Conservation (phyloP, 805 yeast species). For the Sugiyamaella smithiae region DNA sequence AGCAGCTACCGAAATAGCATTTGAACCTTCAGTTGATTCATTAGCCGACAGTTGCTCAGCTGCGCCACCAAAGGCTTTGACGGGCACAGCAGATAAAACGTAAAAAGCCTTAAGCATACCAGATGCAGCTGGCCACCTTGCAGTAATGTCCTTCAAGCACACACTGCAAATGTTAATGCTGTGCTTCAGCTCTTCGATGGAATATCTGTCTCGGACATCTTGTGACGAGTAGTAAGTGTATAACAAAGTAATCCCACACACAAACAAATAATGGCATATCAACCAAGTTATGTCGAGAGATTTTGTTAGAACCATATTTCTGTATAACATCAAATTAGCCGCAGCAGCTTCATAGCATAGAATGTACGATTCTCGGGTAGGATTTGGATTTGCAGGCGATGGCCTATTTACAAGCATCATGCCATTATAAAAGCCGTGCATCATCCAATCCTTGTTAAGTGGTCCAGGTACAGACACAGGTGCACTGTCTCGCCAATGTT, state of each 20-base stretch:
- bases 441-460: slow-evolving; percentile 12
- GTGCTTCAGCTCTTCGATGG: slow-evolving; percentile 3
- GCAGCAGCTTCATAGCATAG: slow-evolving; percentile 15
- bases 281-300: slow-evolving; percentile 16
- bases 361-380: slow-evolving; percentile 11
- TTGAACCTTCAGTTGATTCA: background rate
- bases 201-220: slow-evolving; percentile 14
- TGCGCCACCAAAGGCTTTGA: slow-evolving; percentile 9
- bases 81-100: slow-evolving; percentile 8
- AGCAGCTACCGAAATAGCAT: background rate
- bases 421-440: slow-evolving; percentile 14
- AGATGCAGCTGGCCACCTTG: slow-evolving; percentile 16
- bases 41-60: background rate
- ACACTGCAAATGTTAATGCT: slow-evolving; percentile 11
- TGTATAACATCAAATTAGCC: slow-evolving; percentile 10
- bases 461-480: slow-evolving; percentile 10
- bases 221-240: slow-evolving; percentile 13
- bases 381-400: slow-evolving; percentile 15
- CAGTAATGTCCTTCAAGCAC: slow-evolving; percentile 11
- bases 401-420: slow-evolving; percentile 14
- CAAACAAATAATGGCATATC: slow-evolving; percentile 14
- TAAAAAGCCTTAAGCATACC: slow-evolving; percentile 16
- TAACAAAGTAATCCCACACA: slow-evolving; percentile 14
- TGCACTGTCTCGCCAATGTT: slow-evolving; percentile 10
- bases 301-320: slow-evolving; percentile 6